Evolutionary conservation across 306 rosid species (phyloP).

Genomic region (Calophaca sinica): DNA sequence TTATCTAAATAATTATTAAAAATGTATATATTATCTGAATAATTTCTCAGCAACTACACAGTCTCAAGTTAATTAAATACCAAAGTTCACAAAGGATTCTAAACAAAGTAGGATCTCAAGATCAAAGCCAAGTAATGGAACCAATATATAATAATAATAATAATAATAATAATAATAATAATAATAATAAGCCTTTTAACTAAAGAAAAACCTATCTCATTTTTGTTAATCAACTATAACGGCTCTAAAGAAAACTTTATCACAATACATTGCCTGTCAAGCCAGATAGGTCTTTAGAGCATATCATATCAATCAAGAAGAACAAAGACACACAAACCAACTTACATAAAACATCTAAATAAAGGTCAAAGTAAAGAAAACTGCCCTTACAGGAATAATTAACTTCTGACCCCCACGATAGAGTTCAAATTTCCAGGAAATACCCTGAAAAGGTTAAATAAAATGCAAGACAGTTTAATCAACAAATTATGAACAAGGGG

Average conservation of each 20-base stretch:
- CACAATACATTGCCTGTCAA: slow-evolving; percentile 14
- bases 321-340: background rate
- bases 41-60: background rate
- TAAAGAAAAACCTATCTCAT: background rate
- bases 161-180: background rate
- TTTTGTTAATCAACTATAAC: background rate
- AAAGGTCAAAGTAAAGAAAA: slow-evolving; percentile 45
- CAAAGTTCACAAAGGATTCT: background rate
- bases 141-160: background rate
- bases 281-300: slow-evolving; percentile 3
- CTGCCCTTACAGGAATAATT: slow-evolving; percentile 75
- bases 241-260: slow-evolving; percentile 10
- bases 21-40: background rate
- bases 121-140: slow-evolving; percentile 31
- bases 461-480: slow-evolving; percentile 29
- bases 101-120: background rate
- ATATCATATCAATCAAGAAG: slow-evolving; percentile 23
- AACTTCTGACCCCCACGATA: slow-evolving; percentile 93
- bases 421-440: slow-evolving; percentile 86
- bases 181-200: background rate
- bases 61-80: slow-evolving; percentile 12
- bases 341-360: slow-evolving; percentile 10
- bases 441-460: slow-evolving; percentile 71
- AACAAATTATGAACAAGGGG: slow-evolving; percentile 18
- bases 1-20: background rate